Evolutionary conservation across 2,329 filamentous ascomycete genomes (phyloP), one percentile per base, ranked within the genome.

Genomic region (Penicillium sp.): DNA sequence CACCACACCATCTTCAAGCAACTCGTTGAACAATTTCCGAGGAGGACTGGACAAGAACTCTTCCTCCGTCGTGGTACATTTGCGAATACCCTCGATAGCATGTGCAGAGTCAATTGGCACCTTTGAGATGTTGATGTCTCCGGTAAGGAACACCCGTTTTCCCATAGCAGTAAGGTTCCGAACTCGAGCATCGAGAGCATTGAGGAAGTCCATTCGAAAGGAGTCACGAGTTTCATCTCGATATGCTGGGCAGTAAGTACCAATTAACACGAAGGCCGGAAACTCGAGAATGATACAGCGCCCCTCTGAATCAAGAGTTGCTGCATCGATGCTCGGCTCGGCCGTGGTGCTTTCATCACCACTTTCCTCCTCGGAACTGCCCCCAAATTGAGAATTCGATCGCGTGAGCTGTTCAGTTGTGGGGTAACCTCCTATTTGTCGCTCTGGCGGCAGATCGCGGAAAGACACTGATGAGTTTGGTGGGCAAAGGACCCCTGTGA

Each of bases 221-320:
- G 89, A 85, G 61, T 92, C 87, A 21, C 94, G 84, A 3, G 84
- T 84, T 55, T 94, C 90, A 63, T 96, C 92, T 52, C 91, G 86
- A 63, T 89, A 91, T 18, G 93, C 94, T 9, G 94, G 94, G 62
- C 89, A 90, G 73, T 99, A 97, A 2, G 95, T 87, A 3, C 93
- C 94, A 44, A 99, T 83, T 13, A 99, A 81, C 4, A 99, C 91
- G 68, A 99, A 97, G 3, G 91, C 92, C 0, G 91, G 90, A 61
- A 99, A 97, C 67, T 97, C 94, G 3, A 99, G 80, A 36, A 96
- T 80, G 7, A 97, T 85, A 62, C 91, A 96, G 41, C 94, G 87
- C 0, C 94, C 94, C 76, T 99, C 94, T 0, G 90, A 89, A 68
- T 99, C 94, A 7, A 97, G 82, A 0, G 80, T 80, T 2, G 80